Percentiles rank a stretch among this genome's conserved stretches.
Conservation (phyloP, 164 flowering plant species). For the Berberis vulgaris region DNA sequence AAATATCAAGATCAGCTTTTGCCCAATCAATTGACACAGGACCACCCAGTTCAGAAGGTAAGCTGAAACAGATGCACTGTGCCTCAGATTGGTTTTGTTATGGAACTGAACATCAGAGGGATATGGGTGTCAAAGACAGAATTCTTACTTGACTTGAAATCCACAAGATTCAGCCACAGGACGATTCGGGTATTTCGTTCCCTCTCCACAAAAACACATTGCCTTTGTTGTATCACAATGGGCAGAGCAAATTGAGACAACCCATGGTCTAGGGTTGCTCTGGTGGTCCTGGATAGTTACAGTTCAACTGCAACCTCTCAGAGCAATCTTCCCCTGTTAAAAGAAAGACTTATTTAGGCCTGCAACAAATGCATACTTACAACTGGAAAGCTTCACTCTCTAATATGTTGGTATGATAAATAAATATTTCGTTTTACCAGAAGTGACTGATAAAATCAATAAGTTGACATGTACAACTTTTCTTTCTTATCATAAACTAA, state of each 20-base stretch:
- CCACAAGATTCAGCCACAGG: constrained; percentile 95
- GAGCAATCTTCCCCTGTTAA: constrained; percentile 70
- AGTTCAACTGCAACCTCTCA: constrained; percentile 47
- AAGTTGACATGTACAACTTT: too few relatives aligned
- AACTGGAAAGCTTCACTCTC: too few relatives aligned
- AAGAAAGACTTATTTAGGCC: constrained; percentile 1
- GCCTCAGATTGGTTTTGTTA: not conserved
- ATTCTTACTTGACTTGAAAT: constrained; percentile 60
- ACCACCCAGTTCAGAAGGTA: constrained; percentile 50
- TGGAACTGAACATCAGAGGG: not conserved
- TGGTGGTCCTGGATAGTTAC: constrained; percentile 58
- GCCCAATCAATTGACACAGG: constrained; percentile 60
- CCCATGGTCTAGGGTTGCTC: constrained; percentile 74
- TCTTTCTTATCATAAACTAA: not conserved
- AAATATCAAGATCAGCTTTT: constrained; percentile 57
- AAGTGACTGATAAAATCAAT: too few relatives aligned
- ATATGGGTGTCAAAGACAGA: not conserved
- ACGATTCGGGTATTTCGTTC: constrained; percentile 91
- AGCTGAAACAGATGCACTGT: constrained; percentile 31
- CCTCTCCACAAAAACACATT: constrained; percentile 97
- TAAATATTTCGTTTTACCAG: too few relatives aligned
- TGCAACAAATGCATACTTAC: not conserved
- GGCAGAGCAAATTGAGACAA: constrained; percentile 84
- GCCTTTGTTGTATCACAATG: constrained; percentile 88
- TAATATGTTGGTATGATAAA: too few relatives aligned